These are phyloP conservation scores for Endotrypanum monterogeii DNA, from an alignment of 208 protist genomes.

Conservation along the genomic window DNA sequence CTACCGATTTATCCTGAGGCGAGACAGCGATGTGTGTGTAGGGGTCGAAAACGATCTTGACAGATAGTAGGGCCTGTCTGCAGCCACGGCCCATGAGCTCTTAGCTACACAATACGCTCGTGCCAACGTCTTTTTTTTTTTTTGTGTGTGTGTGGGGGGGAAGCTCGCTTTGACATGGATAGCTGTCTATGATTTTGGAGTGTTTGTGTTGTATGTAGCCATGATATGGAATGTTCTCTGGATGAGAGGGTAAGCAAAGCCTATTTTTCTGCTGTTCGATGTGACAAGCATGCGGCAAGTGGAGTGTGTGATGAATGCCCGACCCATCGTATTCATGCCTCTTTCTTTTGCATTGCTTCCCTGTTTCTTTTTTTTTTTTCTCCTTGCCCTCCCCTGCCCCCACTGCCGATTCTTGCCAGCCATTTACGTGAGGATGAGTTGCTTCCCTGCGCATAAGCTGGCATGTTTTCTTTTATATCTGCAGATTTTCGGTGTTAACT, in stretches of 20 bases:
- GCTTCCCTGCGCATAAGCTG: no score
- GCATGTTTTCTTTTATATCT: not conserved
- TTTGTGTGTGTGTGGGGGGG: no score
- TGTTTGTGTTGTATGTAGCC: not conserved
- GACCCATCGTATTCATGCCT: no score
- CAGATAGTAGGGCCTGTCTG: not conserved
- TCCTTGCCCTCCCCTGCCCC: not conserved
- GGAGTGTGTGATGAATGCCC: no score
- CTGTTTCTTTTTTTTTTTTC: not conserved
- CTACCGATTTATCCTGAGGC: conserved; percentile 32
- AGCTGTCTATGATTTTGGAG: not conserved
- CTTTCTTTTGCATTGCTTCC: not conserved
- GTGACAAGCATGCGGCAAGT: no score
- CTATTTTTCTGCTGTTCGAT: not conserved
- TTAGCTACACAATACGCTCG: not conserved
- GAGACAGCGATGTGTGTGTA: not conserved
- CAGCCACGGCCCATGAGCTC: not conserved
- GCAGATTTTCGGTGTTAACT: not conserved
- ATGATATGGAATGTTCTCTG: not conserved
- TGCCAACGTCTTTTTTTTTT: not conserved
- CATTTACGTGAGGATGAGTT: no score
- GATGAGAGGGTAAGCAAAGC: not conserved
- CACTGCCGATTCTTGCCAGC: no score
- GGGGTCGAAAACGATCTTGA: not conserved
- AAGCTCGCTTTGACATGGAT: not conserved